These are phyloP conservation scores for Globisporangium okanoganense DNA, from an alignment of 352 stramenopile genomes.

Conservation along the genomic window DNA sequence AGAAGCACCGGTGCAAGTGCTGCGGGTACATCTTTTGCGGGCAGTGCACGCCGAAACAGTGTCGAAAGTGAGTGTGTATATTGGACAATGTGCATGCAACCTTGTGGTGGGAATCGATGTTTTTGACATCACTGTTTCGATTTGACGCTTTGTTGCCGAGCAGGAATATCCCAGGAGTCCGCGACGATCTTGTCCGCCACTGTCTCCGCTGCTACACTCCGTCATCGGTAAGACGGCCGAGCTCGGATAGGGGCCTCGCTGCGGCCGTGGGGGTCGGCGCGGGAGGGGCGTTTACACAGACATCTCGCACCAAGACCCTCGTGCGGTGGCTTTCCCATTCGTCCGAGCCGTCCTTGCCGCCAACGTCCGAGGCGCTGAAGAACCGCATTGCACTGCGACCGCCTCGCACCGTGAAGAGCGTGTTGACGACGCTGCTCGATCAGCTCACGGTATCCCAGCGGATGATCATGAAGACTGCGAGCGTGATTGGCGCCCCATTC, in stretches of 20 bases:
- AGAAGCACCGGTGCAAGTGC: slow-evolving; percentile 78
- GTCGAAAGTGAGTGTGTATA: slow-evolving; percentile 36
- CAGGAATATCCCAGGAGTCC: slow-evolving; percentile 60
- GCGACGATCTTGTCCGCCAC: slow-evolving; percentile 62
- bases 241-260: slow-evolving; percentile 44
- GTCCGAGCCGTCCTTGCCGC: slow-evolving; percentile 18
- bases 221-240: slow-evolving; percentile 58
- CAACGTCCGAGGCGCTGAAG: slow-evolving; percentile 43
- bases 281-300: slow-evolving; percentile 24
- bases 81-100: not conserved
- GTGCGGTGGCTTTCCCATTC: slow-evolving; percentile 66
- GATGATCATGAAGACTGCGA: slow-evolving; percentile 88
- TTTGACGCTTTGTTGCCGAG: slow-evolving; percentile 3
- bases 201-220: slow-evolving; percentile 78
- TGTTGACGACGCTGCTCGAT: slow-evolving; percentile 80
- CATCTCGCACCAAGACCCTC: slow-evolving; percentile 31
- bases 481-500: slow-evolving; percentile 71
- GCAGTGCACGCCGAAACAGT: slow-evolving; percentile 73
- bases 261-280: slow-evolving; percentile 18
- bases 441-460: slow-evolving; percentile 79
- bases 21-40: slow-evolving; percentile 83
- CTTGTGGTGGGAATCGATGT: not conserved
- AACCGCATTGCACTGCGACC: slow-evolving; percentile 64
- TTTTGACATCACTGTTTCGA: not conserved
- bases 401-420: slow-evolving; percentile 77